A percentile compares a stretch with the other conserved stretches of the same genome.
Evolutionary conservation across 768 basidiomycete species (phyloP).

Genomic region (Mycena maculata): DNA sequence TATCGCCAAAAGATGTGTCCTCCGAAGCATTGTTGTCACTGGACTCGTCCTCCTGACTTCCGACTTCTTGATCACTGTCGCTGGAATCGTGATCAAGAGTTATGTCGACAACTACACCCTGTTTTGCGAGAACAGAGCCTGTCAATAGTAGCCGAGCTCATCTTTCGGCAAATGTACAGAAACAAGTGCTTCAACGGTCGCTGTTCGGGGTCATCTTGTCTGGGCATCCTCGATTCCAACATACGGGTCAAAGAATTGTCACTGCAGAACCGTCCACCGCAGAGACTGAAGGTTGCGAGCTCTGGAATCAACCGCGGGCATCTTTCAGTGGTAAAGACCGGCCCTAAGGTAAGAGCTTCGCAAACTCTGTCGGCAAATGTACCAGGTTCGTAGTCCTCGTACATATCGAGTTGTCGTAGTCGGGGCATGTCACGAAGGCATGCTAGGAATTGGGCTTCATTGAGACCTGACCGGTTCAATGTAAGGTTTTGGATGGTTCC

Average conservation of each 20-base stretch:
- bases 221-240: not conserved
- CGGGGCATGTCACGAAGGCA: not conserved
- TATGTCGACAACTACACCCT: not conserved
- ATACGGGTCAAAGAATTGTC: not conserved
- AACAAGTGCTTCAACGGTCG: not conserved
- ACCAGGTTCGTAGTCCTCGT: not conserved
- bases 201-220: not conserved
- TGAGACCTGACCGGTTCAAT: not conserved
- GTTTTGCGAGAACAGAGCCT: not conserved
- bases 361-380: not conserved
- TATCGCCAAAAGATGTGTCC: no score
- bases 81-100: not conserved
- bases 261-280: not conserved
- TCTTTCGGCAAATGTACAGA: slow-evolving; percentile 2
- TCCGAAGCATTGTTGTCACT: no score
- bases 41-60: not conserved
- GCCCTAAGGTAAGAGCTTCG: not conserved
- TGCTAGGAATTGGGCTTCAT: not conserved
- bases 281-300: not conserved
- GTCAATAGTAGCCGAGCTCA: not conserved
- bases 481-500: not conserved
- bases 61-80: not conserved
- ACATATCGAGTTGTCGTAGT: not conserved
- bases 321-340: no score
- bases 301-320: not conserved